Percentiles rank a stretch among this genome's conserved stretches.
These are phyloP conservation scores for Sodiomyces alkalinus DNA, from an alignment of 2,329 filamentous ascomycete genomes.

Conservation along the genomic window DNA sequence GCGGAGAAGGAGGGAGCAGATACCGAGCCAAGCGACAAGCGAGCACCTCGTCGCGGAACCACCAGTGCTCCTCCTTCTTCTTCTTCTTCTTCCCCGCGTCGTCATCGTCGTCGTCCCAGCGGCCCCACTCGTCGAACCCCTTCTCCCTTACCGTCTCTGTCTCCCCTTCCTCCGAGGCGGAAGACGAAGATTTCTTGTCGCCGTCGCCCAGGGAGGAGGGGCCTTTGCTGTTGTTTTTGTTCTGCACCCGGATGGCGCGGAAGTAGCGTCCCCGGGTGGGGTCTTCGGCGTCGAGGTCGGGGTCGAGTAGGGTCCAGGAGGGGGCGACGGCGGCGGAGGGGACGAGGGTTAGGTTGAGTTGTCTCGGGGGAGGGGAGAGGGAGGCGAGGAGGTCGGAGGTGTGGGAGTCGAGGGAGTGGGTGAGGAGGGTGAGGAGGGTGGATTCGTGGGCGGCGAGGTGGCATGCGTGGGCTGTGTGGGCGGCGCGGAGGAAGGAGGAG, in stretches of 20 bases:
- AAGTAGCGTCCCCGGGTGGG: conserved; percentile 14
- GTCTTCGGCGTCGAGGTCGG: conserved; percentile 17
- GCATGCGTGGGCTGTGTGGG: conserved; percentile 13
- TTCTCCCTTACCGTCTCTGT: too few species aligned
- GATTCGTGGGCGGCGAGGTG: conserved; percentile 20
- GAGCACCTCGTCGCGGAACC: conserved; percentile 32
- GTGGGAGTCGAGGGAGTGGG: conserved; percentile 23
- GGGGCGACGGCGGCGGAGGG: conserved; percentile 23
- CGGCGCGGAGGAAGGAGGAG: conserved; percentile 19
- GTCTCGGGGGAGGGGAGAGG: conserved; percentile 17
- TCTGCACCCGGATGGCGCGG: background rate
- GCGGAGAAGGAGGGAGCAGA: too few species aligned
- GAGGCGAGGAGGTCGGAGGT: conserved; percentile 25
- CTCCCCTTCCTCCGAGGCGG: background rate
- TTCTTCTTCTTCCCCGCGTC: background rate
- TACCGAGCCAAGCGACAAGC: too few species aligned
- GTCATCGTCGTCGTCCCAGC: conserved; percentile 17
- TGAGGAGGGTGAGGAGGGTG: conserved; percentile 21
- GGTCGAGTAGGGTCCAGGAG: conserved; percentile 20
- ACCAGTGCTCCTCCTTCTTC: conserved; percentile 14
- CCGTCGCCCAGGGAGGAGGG: background rate
- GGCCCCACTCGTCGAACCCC: conserved; percentile 31
- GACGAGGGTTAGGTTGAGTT: conserved; percentile 29
- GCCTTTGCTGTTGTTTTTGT: conserved; percentile 2
- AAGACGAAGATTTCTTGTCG: background rate